Evolutionary conservation across 2,329 filamentous ascomycete species (phyloP).

Genomic region (Thielaviopsis ethacetica): DNA sequence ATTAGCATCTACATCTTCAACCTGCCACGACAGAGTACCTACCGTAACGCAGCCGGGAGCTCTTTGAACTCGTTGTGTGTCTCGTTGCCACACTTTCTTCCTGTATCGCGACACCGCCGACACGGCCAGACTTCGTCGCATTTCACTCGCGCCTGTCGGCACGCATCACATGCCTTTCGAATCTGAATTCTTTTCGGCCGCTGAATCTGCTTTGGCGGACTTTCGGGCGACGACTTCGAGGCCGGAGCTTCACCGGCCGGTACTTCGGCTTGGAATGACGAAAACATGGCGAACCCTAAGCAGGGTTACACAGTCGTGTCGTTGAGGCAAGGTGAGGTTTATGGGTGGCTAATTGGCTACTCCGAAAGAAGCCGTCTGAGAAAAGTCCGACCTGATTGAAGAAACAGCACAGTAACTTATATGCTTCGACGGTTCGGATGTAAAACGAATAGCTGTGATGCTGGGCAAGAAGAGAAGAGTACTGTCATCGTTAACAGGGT

Average conservation of each 20-base stretch:
- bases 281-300: constrained; percentile 1
- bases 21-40: not conserved
- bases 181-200: constrained; percentile 7
- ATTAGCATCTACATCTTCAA: not conserved
- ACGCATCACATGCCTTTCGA: constrained; percentile 8
- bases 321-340: no score
- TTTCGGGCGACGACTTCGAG: not conserved
- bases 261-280: not conserved
- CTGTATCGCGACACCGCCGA: constrained; percentile 1
- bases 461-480: no score
- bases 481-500: not conserved
- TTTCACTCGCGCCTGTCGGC: constrained; percentile 5
- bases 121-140: constrained; percentile 6
- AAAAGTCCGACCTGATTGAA: no score
- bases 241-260: not conserved
- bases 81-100: constrained; percentile 7
- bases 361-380: no score
- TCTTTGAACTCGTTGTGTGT: constrained; percentile 7
- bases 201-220: not conserved
- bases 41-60: not conserved
- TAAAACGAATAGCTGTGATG: no score
- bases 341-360: no score
- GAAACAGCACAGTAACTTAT: no score
- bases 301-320: not conserved
- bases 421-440: no score